Percentiles rank a stretch among this genome's conserved stretches.
Conservation (phyloP, 1,284 basidiomycete species). For the Cutaneotrichosporon sp. region DNA sequence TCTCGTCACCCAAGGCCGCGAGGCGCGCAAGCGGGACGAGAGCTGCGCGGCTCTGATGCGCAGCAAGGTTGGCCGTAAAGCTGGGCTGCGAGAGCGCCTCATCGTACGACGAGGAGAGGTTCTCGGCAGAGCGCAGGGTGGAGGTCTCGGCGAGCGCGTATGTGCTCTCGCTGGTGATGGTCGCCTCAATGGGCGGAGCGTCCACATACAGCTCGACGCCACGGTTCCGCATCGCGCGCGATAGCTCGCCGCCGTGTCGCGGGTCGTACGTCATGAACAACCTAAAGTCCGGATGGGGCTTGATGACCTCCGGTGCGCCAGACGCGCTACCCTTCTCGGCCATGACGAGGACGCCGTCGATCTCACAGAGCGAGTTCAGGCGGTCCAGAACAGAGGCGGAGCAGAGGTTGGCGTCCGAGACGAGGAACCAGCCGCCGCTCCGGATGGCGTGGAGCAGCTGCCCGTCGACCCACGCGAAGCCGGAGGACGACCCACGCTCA, state of each 20-base stretch:
- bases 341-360: constrained; percentile 73
- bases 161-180: background rate
- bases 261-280: constrained; percentile 94
- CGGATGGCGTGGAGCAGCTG: constrained; percentile 86
- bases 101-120: constrained; percentile 8
- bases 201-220: constrained; percentile 74
- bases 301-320: constrained; percentile 65
- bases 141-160: constrained; percentile 21
- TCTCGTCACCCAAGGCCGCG: constrained; percentile 9
- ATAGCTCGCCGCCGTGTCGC: constrained; percentile 89
- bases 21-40: constrained; percentile 5
- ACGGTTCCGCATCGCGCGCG: constrained; percentile 96
- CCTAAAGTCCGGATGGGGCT: constrained; percentile 84
- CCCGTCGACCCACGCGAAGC: constrained; percentile 95
- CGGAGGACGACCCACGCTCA: constrained; percentile 54
- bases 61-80: constrained; percentile 19
- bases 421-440: constrained; percentile 81
- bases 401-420: constrained; percentile 94
- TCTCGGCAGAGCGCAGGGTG: constrained; percentile 11
- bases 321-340: constrained; percentile 85
- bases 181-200: constrained; percentile 5
- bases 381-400: constrained; percentile 94
- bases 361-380: constrained; percentile 94
- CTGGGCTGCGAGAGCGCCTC: background rate
- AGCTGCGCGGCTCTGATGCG: constrained; percentile 18